Evolutionary conservation across 2,329 filamentous ascomycete genomes (phyloP), one percentile per base, ranked within the genome.

Genomic region (Colletotrichum tofieldiae): DNA sequence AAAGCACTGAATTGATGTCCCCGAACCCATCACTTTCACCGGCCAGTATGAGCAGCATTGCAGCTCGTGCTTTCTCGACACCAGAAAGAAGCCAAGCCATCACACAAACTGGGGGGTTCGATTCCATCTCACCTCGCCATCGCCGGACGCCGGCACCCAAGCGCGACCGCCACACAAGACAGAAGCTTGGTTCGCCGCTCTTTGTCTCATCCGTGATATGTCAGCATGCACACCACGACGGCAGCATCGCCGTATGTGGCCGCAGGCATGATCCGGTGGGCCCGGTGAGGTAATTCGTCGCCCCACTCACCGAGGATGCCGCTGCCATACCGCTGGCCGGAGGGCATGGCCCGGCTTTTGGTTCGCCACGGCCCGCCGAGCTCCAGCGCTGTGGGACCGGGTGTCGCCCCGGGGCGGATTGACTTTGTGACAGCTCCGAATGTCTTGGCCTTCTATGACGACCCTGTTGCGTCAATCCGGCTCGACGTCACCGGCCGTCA

Each of bases 401-500:
- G 59, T n/a, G 59, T 39, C 20, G 20, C 29, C 23, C 23, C n/a
- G n/a, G 47, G 23, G 47, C n/a, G 23, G 47, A 16, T 12, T 4
- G 45, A 8, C 41, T 43, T 18, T 18, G 3, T 43, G 47, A 23
- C 11, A 11, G 45, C 5, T 37, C 32, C 29, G 39, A n/a, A 26
- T 16, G 32, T 23, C 51, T 43, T 45, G 47, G 56, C 35, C 18
- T 26, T 65, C 59, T 45, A 72, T 72, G 69, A 72, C 69, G 69
- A 63, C 32, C 39, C 49, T 45, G 66, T 74, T 63, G 73, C 73
- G 71, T 74, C 71, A 66, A 73, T 59, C 32, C 39, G 16, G 2
- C 12, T 23, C 73, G 65, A 70, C 73, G 71, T 74, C 73, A 71
- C 64, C 51, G 43, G 29, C 58, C 18, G 69, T 72, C 65, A 72